phyloP scores from a whole-genome alignment of 768 basidiomycete species.

The Rhodotorula babjevae region DNA sequence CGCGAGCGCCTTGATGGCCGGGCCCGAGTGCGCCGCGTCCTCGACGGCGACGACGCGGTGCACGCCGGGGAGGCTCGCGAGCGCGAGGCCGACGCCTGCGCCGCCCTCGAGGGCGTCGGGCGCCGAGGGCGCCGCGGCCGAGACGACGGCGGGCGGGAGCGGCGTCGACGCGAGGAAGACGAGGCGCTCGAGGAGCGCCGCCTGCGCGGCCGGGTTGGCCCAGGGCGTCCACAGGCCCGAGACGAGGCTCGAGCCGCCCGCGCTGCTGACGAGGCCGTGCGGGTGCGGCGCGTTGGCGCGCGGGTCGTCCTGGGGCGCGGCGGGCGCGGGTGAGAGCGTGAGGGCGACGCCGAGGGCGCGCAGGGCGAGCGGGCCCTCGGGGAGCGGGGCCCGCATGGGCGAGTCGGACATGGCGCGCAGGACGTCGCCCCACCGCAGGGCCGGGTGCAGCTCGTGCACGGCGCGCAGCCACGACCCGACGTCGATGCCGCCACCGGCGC shows the following conservation, averaged over 20 bases:
- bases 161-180: slow-evolving; percentile 57
- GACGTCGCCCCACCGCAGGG: slow-evolving; percentile 53
- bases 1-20: slow-evolving; percentile 86
- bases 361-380: slow-evolving; percentile 73
- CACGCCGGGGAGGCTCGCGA: slow-evolving; percentile 73
- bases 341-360: slow-evolving; percentile 85
- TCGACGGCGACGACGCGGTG: slow-evolving; percentile 79
- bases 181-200: slow-evolving; percentile 80
- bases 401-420: slow-evolving; percentile 76
- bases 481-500: slow-evolving; percentile 13
- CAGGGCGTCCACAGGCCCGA: slow-evolving; percentile 69
- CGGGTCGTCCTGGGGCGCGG: not conserved
- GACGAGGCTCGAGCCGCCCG: slow-evolving; percentile 44
- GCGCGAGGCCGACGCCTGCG: slow-evolving; percentile 63
- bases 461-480: slow-evolving; percentile 23
- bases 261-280: slow-evolving; percentile 42
- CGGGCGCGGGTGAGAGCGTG: slow-evolving; percentile 61
- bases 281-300: slow-evolving; percentile 12
- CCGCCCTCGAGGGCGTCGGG: not conserved
- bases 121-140: no score
- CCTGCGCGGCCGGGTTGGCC: slow-evolving; percentile 77
- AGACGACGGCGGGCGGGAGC: not conserved
- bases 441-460: slow-evolving; percentile 33
- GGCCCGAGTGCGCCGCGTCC: slow-evolving; percentile 75
- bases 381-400: slow-evolving; percentile 59